Base-by-base conservation (phyloP, 164 flowering plant species). In the Cinnamomum chago region DNA sequence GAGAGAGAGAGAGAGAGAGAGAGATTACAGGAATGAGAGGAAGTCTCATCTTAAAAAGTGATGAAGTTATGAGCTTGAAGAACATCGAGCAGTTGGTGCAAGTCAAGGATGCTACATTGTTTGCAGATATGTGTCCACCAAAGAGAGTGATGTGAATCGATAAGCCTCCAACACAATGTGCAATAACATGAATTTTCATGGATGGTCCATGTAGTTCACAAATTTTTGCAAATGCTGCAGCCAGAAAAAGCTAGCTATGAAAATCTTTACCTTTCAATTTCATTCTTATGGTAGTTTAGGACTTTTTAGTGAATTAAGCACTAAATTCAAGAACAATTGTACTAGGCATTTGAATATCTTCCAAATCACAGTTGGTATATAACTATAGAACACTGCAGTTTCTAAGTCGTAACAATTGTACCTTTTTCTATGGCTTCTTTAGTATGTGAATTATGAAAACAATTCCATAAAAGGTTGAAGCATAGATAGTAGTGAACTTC, bases 21-120 rank as follows among this genome's bases (percentile, higher is more conserved):
- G n/a, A n/a, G n/a, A n/a, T n/a, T n/a, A 62, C 24, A 23, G 65
- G 25, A 23, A 62, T 35, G 52, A 88, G 83, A 67, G 92, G 92
- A 81, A 88, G 86, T 83, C 84, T 76, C 90, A 88, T 87, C 83
- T 88, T 88, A 64, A 87, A 40, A n/a, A 55, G 69, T 50, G 89
- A 70, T 47, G 79, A 81, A 52, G 83, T 62, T 25, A 80, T 85
- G 33, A 88, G 71, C 81, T 80, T 87, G 79, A 87, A 88, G 81
- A 88, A 88, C 92, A 88, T 88, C 24, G 90, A 84, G n/a, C 89
- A 83, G 79, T 86, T 88, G 22, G 92, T 85, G 75, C 92, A 88
- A 72, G 85, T 74, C 65, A 87, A 76, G 55, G 92, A 88, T 67
- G 88, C 86, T 51, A 86, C 79, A 9, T 81, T 65, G 35, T 72